Percentiles rank a stretch among this genome's conserved stretches.
phyloP scores from a whole-genome alignment of 2,329 filamentous ascomycete species.

The Neonectria magnoliae region DNA sequence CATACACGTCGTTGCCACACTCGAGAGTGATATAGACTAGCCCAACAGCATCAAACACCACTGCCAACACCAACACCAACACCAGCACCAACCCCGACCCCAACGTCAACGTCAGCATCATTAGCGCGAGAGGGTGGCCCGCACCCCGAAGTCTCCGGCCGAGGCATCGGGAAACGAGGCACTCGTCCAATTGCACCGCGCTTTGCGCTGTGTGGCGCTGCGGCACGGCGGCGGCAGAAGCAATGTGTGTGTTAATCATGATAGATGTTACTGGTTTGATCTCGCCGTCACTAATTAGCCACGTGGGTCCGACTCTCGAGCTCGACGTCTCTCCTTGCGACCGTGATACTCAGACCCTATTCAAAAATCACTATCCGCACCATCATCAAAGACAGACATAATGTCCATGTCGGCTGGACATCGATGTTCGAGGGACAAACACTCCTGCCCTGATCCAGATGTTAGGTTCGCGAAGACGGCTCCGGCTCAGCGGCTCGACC shows the following conservation, averaged over 20 bases:
- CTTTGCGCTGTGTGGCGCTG: constrained; percentile 11
- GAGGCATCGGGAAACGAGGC: constrained; percentile 10
- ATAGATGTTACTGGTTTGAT: background rate
- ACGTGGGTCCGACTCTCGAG: background rate
- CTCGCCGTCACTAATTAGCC: background rate
- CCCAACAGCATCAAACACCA: background rate
- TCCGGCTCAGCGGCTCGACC: background rate
- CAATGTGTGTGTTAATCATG: constrained; percentile 1
- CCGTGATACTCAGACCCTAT: background rate
- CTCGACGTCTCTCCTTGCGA: background rate
- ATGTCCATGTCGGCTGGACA: constrained; percentile 6
- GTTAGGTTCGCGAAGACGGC: background rate
- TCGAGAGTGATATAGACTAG: background rate
- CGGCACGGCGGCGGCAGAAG: constrained; percentile 8
- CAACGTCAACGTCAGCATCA: constrained; percentile 16
- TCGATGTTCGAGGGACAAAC: constrained; percentile 3
- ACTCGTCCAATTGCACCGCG: background rate
- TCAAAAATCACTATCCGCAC: background rate
- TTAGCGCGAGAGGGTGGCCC: constrained; percentile 10
- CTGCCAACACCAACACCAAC: background rate
- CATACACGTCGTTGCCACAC: background rate
- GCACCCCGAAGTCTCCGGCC: constrained; percentile 12
- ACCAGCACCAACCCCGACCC: background rate
- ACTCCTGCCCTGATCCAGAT: constrained; percentile 3
- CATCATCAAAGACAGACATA: background rate